Evolutionary conservation across 2,329 filamentous ascomycete genomes (phyloP), one percentile per base, ranked within the genome.

Genomic region (Xylaria sp.): DNA sequence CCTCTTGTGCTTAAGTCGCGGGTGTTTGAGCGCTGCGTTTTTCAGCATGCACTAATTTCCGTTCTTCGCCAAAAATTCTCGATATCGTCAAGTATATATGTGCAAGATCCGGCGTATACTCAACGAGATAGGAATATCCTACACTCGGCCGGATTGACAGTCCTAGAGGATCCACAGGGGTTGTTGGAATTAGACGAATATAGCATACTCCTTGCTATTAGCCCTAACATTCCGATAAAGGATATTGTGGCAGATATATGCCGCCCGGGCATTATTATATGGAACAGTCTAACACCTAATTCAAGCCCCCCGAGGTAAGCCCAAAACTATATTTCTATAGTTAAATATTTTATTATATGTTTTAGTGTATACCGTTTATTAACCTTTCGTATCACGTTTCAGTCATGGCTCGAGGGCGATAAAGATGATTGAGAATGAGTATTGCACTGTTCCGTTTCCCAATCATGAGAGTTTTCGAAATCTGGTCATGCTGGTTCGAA

Each of bases 231-330:
- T 57, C 72, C 71, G 34, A 34, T 73, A 10, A 64, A 68, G 45
- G 64, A 73, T 45, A 74, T 72, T 55, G 71, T 73, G 58, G 67
- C 57, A 68, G 72, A 73, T 64, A 70, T 62, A 39, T 74, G 72
- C 59, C 70, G 69, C 53, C 72, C 68, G 41, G 66, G 67, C 58
- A 69, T 74, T 43, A 73, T 72, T 48, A 69, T 66, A 65, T 62
- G 60, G 59, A 43, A 70, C n/a, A 48, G 12, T 13, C 5, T 20
- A 48, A 25, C 7, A 45, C 60, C 34, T 43, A 15, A 61, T 66
- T 1, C n/a, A 52, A 43, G 32, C 12, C 1, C 50, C 12, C 18
- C 4, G 53, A 63, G 64, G 64, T 66, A 57, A 62, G 64, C 20
- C 15, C 52, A 43, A 66, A 63, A 43, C 20, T 46, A 68, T 60